Base-by-base conservation (phyloP, 495 filamentous ascomycete species). In the Hyaloscypha hepaticicola region DNA sequence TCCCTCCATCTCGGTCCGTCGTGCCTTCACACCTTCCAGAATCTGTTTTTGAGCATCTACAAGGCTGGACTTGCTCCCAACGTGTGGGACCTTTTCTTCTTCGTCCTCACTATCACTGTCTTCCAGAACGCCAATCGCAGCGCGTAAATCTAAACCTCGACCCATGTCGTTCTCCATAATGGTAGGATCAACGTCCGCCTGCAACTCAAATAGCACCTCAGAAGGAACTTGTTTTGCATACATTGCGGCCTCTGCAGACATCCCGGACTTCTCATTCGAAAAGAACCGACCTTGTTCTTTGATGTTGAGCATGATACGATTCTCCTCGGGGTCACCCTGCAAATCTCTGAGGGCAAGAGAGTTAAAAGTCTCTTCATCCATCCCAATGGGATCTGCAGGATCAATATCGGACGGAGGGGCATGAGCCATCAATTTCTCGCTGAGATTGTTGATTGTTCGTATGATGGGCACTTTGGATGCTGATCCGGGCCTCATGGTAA, bases 371-470 rank as follows among this genome's bases (percentile, higher is more conserved):
- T 85, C 86, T 68, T 92, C 90, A 66, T 96, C 90, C 66, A 89
- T 77, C 12, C 87, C 90, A 60, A 85, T 83, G 2, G 82, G 83
- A 28, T 68, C 58, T 76, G 83, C 66, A 14, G 85, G 81, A 62
- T 91, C 85, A 24, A 81, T 75, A 71, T 97, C 95, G 5, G 87
- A 83, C 0, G 92, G 89, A 5, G 88, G 83, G 21, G 96, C 91
- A 62, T 91, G 88, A 31, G 88, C 89, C 79, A 99, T 88, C 67
- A 99, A 88, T 72, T 95, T 97, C 69, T 92, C 89, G 69, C 90
- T 95, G 60, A 97, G 79, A 59, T 79, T 88, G 73, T 99, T 99
- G 55, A 98, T 77, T 0, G 90, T 90, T 34, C 88, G 85, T 69
- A 97, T 88, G 57, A 97, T 93, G 0, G 90, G 90, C 6, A 88